phyloP scores from a whole-genome alignment of 2,329 filamentous ascomycete genomes.

The Bipolaris zeicola region DNA sequence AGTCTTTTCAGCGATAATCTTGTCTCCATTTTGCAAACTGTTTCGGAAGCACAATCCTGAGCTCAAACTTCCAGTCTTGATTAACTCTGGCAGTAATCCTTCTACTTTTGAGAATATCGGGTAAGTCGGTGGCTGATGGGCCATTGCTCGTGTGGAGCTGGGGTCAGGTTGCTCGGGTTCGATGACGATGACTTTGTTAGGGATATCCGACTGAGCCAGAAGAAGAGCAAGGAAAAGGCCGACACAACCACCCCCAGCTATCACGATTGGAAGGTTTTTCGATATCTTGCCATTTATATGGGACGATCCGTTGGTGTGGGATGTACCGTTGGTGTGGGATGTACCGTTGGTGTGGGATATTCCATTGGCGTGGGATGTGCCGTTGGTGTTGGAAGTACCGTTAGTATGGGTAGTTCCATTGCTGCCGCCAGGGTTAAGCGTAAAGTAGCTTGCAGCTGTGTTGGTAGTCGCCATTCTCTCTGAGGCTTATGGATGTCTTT shows the following conservation, averaged over 20 bases:
- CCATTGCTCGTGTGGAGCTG: conserved; percentile 49
- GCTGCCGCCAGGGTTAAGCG: not conserved
- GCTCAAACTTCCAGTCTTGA: conserved; percentile 31
- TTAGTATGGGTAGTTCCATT: not conserved
- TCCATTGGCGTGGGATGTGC: not conserved
- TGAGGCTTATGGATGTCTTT: not conserved
- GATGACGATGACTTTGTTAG: conserved; percentile 44
- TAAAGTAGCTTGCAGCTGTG: not conserved
- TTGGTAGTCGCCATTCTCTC: conserved; percentile 5
- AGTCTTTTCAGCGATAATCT: conserved; percentile 34
- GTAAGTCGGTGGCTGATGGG: conserved; percentile 51
- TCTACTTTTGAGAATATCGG: conserved; percentile 46
- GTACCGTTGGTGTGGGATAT: not conserved
- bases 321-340: not conserved
- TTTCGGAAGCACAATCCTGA: conserved; percentile 39
- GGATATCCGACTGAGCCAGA: conserved; percentile 43
- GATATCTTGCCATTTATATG: not conserved
- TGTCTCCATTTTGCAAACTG: conserved; percentile 26
- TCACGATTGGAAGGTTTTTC: conserved; percentile 36
- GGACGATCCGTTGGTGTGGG: not conserved
- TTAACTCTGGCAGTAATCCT: conserved; percentile 46
- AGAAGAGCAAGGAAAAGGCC: conserved; percentile 51
- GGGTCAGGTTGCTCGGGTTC: conserved; percentile 33
- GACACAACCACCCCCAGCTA: conserved; percentile 50
- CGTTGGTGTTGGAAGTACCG: not conserved